These are phyloP conservation scores for Teunomyces funiuensis DNA, from an alignment of 805 yeast genomes.

Conservation along the genomic window DNA sequence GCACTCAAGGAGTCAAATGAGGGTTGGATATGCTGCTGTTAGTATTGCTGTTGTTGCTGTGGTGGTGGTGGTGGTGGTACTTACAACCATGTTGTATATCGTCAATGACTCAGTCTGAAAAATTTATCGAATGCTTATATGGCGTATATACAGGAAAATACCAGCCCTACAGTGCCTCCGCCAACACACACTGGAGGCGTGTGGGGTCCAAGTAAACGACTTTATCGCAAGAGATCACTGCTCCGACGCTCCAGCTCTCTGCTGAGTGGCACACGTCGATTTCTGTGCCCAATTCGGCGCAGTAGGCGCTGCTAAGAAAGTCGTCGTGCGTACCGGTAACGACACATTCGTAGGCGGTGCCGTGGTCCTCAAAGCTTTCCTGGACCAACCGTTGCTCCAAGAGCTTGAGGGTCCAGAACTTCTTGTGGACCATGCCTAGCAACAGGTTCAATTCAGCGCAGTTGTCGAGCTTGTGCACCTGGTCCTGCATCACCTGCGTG, in stretches of 20 bases:
- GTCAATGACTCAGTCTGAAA: slow-evolving; percentile 6
- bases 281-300: slow-evolving; percentile 46
- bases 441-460: slow-evolving; percentile 13
- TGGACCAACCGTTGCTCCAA: slow-evolving; percentile 16
- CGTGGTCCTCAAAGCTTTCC: slow-evolving; percentile 2
- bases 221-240: slow-evolving; percentile 44
- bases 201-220: slow-evolving; percentile 42
- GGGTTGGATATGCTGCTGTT: slow-evolving; percentile 35
- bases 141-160: slow-evolving; percentile 1
- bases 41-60: background rate
- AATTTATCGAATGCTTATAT: background rate
- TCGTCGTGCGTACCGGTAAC: slow-evolving; percentile 28
- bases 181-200: slow-evolving; percentile 31
- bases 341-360: slow-evolving; percentile 36
- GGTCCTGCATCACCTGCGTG: slow-evolving; percentile 14
- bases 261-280: slow-evolving; percentile 38
- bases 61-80: slow-evolving; percentile 12
- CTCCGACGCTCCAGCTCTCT: slow-evolving; percentile 38
- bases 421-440: slow-evolving; percentile 15
- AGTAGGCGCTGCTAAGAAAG: slow-evolving; percentile 43
- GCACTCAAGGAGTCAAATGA: slow-evolving; percentile 29
- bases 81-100: slow-evolving; percentile 21
- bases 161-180: background rate
- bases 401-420: slow-evolving; percentile 26
- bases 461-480: slow-evolving; percentile 15